Conservation (phyloP, 192 early-diverging fungal genomes). For the Phycomyces blakesleeanus region DNA sequence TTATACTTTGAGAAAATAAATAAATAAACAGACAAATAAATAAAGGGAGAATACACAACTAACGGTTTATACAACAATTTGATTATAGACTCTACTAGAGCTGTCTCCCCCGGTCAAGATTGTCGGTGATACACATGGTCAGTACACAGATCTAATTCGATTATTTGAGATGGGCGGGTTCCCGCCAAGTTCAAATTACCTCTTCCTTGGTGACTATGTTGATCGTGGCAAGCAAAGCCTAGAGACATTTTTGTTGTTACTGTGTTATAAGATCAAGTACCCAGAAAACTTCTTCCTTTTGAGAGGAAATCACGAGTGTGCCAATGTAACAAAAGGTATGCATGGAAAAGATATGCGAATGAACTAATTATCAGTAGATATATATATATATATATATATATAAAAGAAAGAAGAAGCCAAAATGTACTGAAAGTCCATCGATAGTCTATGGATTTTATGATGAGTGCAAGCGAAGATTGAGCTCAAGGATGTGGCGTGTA, state of each 20-base stretch:
- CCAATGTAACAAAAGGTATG: constrained; percentile 83
- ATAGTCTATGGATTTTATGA: constrained; percentile 95
- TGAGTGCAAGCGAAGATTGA: constrained; percentile 90
- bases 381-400: too few species aligned
- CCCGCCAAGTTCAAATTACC: constrained; percentile 86
- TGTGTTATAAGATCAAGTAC: constrained; percentile 97
- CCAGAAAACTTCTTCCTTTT: constrained; percentile 97
- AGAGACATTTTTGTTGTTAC: constrained; percentile 89
- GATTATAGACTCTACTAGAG: constrained; percentile 55
- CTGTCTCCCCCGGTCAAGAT: constrained; percentile 76
- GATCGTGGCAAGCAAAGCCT: constrained; percentile 94
- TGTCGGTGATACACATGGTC: constrained; percentile 92
- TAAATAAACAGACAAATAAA: too few species aligned
- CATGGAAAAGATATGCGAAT: too few species aligned
- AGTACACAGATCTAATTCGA: constrained; percentile 88
- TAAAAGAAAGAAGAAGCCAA: too few species aligned
- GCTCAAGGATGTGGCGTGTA: constrained; percentile 84
- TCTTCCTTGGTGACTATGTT: constrained; percentile 95
- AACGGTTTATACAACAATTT: background rate
- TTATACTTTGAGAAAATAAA: background rate
- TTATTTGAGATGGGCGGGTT: constrained; percentile 94
- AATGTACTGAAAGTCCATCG: constrained; percentile 2
- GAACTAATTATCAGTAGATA: constrained; percentile 5
- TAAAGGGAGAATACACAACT: background rate
- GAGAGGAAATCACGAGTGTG: constrained; percentile 95